phyloP scores from a whole-genome alignment of 2,329 filamentous ascomycete genomes.

The Ceratocystis papillata region DNA sequence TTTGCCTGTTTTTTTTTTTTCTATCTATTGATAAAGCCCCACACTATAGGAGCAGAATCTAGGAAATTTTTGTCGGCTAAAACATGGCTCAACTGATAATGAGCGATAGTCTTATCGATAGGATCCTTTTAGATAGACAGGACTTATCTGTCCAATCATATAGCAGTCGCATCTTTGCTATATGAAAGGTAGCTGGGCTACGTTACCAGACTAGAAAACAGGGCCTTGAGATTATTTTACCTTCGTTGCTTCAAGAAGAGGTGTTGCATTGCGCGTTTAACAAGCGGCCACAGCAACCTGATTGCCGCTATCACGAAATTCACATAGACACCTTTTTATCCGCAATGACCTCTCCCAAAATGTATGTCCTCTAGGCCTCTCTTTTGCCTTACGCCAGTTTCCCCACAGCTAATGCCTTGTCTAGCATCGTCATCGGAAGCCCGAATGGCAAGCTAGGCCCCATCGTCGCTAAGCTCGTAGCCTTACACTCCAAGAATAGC shows the following conservation, averaged over 20 bases:
- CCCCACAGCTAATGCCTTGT: constrained; percentile 23
- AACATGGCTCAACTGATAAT: constrained; percentile 25
- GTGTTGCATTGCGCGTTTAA: neutral
- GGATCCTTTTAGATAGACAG: neutral
- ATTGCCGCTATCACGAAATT: neutral
- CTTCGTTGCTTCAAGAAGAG: neutral
- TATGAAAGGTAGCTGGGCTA: constrained; percentile 10
- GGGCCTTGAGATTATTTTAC: neutral
- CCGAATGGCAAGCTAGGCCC: constrained; percentile 67
- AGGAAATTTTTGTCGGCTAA: constrained; percentile 24
- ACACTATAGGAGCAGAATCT: constrained; percentile 20
- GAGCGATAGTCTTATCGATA: constrained; percentile 18
- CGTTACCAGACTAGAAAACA: neutral
- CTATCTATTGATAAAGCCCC: constrained; percentile 8
- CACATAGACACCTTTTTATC: neutral
- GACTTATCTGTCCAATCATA: constrained; percentile 24
- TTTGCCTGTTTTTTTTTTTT: neutral
- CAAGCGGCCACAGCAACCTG: neutral
- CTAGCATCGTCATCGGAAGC: constrained; percentile 68
- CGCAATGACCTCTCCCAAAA: constrained; percentile 19
- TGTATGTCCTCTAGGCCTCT: constrained; percentile 4
- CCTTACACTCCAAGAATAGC: constrained; percentile 73
- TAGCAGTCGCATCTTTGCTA: constrained; percentile 19
- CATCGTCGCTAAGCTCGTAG: constrained; percentile 68
- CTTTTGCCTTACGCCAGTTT: neutral